Evolutionary conservation across 2,329 filamentous ascomycete species (phyloP).

Genomic region (Trichoderma afroharzianum): DNA sequence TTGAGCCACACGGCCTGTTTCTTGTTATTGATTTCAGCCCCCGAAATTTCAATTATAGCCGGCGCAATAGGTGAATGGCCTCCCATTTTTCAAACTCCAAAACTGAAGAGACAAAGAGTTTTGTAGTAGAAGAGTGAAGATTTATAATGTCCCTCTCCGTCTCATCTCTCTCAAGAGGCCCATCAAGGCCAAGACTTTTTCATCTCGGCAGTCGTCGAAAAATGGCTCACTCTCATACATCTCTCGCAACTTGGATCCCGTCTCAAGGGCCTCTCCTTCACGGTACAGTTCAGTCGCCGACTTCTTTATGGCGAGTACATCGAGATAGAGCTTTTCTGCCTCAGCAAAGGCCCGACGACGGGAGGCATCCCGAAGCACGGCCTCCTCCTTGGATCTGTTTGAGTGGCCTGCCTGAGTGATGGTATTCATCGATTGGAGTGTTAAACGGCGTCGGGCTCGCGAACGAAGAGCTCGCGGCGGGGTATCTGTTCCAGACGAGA

Average conservation of each 20-base stretch:
- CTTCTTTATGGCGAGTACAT: constrained; percentile 24
- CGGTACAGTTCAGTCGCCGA: constrained; percentile 24
- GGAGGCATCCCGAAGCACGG: constrained; percentile 17
- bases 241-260: constrained; percentile 26
- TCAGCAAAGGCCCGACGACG: constrained; percentile 21
- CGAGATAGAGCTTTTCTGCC: constrained; percentile 27
- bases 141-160: constrained; percentile 18
- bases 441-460: constrained; percentile 3
- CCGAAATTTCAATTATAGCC: not conserved
- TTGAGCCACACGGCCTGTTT: constrained; percentile 17
- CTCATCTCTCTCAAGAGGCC: constrained; percentile 18
- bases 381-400: constrained; percentile 13
- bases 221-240: constrained; percentile 30
- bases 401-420: not conserved
- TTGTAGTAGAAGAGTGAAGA: not conserved
- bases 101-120: not conserved
- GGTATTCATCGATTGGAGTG: not conserved
- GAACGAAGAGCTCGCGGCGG: not conserved
- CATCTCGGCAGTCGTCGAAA: constrained; percentile 22
- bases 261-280: constrained; percentile 23
- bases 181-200: constrained; percentile 20
- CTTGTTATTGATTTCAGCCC: not conserved
- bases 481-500: not conserved
- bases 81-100: not conserved
- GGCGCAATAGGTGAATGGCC: not conserved